Percentiles rank a stretch among this genome's conserved stretches.
These are phyloP conservation scores for Dunaliella sp. DNA, from an alignment of 139 green algal species.

Conservation along the genomic window DNA sequence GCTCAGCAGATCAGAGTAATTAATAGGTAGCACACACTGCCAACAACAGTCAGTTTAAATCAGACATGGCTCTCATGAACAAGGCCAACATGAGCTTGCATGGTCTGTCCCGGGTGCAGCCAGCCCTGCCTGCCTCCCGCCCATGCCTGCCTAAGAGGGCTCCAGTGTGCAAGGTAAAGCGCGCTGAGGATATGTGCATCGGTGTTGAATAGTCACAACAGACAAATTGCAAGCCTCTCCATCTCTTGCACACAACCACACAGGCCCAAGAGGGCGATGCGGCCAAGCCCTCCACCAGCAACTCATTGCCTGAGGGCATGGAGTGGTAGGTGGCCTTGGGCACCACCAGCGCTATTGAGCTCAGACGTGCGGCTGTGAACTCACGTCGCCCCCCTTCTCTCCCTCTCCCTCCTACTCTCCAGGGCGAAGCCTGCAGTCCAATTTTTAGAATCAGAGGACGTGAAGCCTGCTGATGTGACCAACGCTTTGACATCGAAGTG, in stretches of 20 bases:
- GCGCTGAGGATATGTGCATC: too few relatives aligned
- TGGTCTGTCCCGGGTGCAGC: too few relatives aligned
- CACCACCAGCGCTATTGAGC: too few relatives aligned
- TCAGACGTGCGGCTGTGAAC: too few relatives aligned
- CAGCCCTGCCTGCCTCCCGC: background rate
- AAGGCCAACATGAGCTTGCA: background rate
- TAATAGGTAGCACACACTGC: too few relatives aligned
- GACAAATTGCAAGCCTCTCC: too few relatives aligned
- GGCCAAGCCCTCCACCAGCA: background rate
- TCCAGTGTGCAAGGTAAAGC: background rate
- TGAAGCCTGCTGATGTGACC: background rate
- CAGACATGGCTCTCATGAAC: background rate
- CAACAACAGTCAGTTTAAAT: background rate
- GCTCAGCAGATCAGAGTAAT: too few relatives aligned
- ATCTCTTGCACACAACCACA: background rate
- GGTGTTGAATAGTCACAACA: too few relatives aligned
- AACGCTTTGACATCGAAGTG: background rate
- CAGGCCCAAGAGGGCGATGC: background rate
- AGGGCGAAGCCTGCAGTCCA: background rate
- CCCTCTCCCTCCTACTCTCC: background rate
- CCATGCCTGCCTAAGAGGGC: background rate
- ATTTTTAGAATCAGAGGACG: background rate
- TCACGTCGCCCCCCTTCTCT: too few relatives aligned
- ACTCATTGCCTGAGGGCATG: background rate
- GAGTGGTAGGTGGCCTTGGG: background rate